phyloP scores from a whole-genome alignment of 1,139 yeast genomes.

The Kurtzmaniella natalensis region DNA sequence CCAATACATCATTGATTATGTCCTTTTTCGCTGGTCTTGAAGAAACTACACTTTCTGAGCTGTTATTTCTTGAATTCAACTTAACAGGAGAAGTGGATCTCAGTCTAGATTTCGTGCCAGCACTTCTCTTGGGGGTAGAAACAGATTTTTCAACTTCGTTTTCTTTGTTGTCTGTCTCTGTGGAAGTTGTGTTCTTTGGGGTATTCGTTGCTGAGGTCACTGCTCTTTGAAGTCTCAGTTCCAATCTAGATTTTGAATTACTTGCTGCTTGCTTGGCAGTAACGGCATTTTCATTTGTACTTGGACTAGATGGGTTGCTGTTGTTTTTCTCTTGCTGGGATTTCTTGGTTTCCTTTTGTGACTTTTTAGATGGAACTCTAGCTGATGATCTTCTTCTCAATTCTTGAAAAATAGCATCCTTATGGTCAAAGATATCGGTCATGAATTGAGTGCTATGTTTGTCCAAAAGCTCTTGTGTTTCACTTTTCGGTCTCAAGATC shows the following conservation, averaged over 20 bases:
- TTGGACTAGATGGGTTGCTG: not conserved
- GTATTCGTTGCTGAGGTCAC: slow-evolving; percentile 13
- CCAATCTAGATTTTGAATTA: slow-evolving; percentile 27
- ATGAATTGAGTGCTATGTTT: slow-evolving; percentile 57
- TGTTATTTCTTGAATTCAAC: slow-evolving; percentile 5
- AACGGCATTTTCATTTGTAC: not conserved
- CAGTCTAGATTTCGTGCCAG: slow-evolving; percentile 2
- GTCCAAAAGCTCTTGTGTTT: slow-evolving; percentile 33
- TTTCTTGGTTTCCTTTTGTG: not conserved
- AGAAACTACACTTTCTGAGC: slow-evolving; percentile 17
- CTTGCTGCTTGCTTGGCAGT: slow-evolving; percentile 5
- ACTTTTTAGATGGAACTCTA: slow-evolving; percentile 7
- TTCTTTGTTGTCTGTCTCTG: slow-evolving; percentile 1
- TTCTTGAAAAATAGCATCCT: slow-evolving; percentile 53
- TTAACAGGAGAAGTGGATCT: slow-evolving; percentile 2
- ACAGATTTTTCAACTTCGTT: not conserved
- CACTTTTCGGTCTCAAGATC: slow-evolving; percentile 50
- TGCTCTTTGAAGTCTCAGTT: slow-evolving; percentile 28
- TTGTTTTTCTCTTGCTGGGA: not conserved
- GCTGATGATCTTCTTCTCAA: slow-evolving; percentile 37
- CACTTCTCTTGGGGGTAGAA: not conserved
- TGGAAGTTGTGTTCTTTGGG: not conserved
- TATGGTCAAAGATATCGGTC: slow-evolving; percentile 56
- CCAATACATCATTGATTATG: slow-evolving; percentile 17
- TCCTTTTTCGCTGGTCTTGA: slow-evolving; percentile 30